phyloP scores from a whole-genome alignment of 345 rosid species.

The Turritis glabra region DNA sequence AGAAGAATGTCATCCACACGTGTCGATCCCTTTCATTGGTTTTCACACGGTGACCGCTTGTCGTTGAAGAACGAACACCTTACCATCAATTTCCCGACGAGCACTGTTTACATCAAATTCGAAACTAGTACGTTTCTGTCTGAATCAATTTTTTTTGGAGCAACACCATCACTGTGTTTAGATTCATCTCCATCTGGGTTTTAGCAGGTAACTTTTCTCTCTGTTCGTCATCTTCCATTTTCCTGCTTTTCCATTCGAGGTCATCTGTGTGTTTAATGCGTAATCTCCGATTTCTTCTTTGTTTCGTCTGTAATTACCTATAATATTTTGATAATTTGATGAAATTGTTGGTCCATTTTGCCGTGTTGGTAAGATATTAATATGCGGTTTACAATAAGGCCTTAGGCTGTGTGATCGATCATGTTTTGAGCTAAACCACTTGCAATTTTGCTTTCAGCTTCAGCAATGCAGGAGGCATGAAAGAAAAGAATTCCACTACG shows the following conservation, averaged over 20 bases:
- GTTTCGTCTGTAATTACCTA: neutral
- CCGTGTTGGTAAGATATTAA: neutral
- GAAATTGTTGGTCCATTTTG: conserved; percentile 7
- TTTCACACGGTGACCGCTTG: conserved; percentile 13
- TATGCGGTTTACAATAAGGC: neutral
- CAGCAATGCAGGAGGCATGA: conserved; percentile 65
- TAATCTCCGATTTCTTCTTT: neutral
- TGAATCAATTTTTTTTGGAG: conserved; percentile 8
- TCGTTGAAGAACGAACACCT: conserved; percentile 16
- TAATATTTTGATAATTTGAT: neutral
- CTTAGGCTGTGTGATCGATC: neutral
- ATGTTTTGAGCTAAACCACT: neutral
- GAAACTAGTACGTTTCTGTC: neutral
- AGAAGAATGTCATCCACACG: neutral
- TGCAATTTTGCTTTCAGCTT: neutral
- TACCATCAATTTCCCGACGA: conserved; percentile 12
- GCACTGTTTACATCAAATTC: neutral
- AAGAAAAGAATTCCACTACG: conserved; percentile 64
- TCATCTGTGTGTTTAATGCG: neutral
- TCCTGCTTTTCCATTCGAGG: neutral
- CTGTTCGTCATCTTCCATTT: neutral
- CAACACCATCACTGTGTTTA: neutral
- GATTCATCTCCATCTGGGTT: neutral
- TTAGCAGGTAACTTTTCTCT: conserved; percentile 23
- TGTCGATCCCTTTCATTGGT: conserved; percentile 5